These are phyloP conservation scores for Saussurea involucrata DNA, from an alignment of 129 eudicot genomes.

Conservation along the genomic window DNA sequence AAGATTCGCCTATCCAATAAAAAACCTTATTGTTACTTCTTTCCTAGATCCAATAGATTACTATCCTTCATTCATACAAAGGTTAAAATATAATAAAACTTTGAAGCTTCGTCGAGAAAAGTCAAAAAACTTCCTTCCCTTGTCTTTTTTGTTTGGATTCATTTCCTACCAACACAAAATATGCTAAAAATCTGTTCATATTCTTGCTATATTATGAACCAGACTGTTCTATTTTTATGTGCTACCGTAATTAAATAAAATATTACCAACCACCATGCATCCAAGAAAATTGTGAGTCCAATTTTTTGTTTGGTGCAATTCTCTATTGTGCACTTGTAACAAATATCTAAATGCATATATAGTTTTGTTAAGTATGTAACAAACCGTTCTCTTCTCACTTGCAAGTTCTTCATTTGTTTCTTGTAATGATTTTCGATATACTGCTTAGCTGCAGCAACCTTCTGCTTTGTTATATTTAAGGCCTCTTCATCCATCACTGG, in stretches of 20 bases:
- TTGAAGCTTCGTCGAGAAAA: neutral
- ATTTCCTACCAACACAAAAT: neutral
- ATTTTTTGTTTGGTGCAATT: neutral
- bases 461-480: slow-evolving; percentile 75
- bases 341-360: neutral
- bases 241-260: neutral
- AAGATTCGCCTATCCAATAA: slow-evolving; percentile 53
- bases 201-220: neutral
- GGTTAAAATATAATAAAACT: neutral
- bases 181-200: neutral
- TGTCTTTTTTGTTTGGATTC: neutral
- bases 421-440: slow-evolving; percentile 93
- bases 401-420: slow-evolving; percentile 93
- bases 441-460: slow-evolving; percentile 87
- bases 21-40: neutral
- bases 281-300: neutral
- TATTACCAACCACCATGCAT: neutral
- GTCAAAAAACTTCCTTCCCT: neutral
- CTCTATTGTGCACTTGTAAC: neutral
- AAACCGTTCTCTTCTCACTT: slow-evolving; percentile 87
- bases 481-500: slow-evolving; percentile 60
- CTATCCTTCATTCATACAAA: neutral
- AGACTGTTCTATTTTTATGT: neutral
- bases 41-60: neutral
- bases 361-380: slow-evolving; percentile 5